phyloP scores from a whole-genome alignment of 768 basidiomycete species.

The Boletus rubropictus region DNA sequence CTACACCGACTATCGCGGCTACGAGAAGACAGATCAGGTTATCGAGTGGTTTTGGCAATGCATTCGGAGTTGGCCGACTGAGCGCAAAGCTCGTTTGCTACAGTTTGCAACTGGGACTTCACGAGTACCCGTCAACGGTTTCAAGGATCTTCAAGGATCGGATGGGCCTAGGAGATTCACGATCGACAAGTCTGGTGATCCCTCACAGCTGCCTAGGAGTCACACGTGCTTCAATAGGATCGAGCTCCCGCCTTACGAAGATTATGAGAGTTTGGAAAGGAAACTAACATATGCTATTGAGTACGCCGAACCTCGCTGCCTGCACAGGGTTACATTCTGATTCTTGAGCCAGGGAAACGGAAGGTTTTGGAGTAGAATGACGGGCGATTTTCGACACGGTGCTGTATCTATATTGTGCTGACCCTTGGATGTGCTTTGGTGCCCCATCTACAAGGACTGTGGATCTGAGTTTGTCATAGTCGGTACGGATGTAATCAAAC shows the following conservation, averaged over 20 bases:
- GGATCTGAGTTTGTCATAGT: neutral
- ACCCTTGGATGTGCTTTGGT: neutral
- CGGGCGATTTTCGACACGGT: neutral
- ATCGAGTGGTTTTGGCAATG: constrained; percentile 98
- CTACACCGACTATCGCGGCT: constrained; percentile 88
- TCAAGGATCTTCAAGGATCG: constrained; percentile 90
- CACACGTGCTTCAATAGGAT: constrained; percentile 93
- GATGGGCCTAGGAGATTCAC: constrained; percentile 92
- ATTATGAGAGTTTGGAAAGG: constrained; percentile 80
- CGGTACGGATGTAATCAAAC: constrained; percentile 1
- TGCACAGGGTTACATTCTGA: constrained; percentile 4
- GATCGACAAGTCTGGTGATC: constrained; percentile 91
- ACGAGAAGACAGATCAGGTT: constrained; percentile 79
- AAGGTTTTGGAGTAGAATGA: constrained; percentile 67
- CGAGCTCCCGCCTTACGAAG: constrained; percentile 85
- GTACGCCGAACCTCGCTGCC: constrained; percentile 36
- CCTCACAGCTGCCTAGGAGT: constrained; percentile 78
- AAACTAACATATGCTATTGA: constrained; percentile 83
- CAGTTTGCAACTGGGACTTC: constrained; percentile 88
- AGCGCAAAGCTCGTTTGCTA: constrained; percentile 78
- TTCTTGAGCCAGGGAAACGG: constrained; percentile 52
- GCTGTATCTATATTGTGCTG: constrained; percentile 15
- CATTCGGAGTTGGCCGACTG: constrained; percentile 83
- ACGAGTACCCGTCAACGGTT: constrained; percentile 86
- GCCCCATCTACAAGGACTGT: constrained; percentile 1